These are phyloP conservation scores for Yamagishiella unicocca DNA, from an alignment of 139 green algal genomes.

Conservation along the genomic window DNA sequence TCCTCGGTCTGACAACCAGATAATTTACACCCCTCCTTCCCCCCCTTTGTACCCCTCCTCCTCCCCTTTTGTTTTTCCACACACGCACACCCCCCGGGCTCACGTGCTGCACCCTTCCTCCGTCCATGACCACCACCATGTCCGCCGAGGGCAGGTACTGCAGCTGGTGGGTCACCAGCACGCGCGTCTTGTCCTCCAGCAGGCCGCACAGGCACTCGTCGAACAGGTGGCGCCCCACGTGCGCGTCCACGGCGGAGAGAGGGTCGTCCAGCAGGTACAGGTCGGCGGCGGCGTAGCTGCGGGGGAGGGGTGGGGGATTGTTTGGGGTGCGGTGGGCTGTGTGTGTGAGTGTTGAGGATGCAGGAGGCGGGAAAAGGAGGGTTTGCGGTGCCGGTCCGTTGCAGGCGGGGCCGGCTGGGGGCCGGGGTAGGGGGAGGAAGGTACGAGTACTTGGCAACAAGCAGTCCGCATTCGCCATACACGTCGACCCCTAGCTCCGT, in stretches of 20 bases:
- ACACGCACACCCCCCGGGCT: background rate
- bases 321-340: no score
- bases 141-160: conserved; percentile 92
- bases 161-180: conserved; percentile 93
- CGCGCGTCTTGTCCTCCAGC: conserved; percentile 73
- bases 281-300: conserved; percentile 58
- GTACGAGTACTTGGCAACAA: no score
- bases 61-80: background rate
- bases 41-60: background rate
- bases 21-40: background rate
- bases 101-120: conserved; percentile 77
- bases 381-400: background rate
- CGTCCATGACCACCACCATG: conserved; percentile 87
- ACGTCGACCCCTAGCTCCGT: no score
- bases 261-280: conserved; percentile 96
- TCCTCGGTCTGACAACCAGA: no score
- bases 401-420: no score
- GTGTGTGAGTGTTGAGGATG: background rate
- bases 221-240: conserved; percentile 87
- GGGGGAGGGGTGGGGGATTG: background rate
- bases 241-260: conserved; percentile 90
- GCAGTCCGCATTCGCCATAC: no score
- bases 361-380: background rate
- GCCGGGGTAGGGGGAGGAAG: no score
- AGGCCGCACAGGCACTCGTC: conserved; percentile 79